Evolutionary conservation across 768 basidiomycete genomes (phyloP).

Genomic region (Phylloporus sp.): DNA sequence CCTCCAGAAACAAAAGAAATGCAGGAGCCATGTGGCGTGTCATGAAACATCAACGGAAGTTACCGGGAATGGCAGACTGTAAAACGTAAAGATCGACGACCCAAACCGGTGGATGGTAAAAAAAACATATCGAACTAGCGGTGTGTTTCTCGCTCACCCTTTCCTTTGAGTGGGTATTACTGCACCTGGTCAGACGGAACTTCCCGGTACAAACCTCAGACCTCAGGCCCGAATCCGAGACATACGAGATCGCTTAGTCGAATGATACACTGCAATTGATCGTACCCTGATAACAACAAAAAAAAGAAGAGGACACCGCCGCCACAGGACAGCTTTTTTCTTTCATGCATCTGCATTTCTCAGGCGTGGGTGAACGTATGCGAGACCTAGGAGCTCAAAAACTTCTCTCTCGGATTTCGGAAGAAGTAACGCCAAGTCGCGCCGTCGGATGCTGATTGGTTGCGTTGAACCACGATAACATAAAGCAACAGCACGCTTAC

Average conservation of each 20-base stretch:
- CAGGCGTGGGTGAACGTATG: slow-evolving; percentile 66
- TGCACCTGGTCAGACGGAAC: not conserved
- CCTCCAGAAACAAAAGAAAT: not conserved
- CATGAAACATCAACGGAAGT: not conserved
- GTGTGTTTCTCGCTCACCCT: not conserved
- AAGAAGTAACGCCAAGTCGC: slow-evolving; percentile 56
- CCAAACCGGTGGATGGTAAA: not conserved
- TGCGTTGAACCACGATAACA: not conserved
- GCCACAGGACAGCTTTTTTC: slow-evolving; percentile 9
- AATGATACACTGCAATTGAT: not conserved
- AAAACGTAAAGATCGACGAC: not conserved
- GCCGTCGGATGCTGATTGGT: slow-evolving; percentile 45
- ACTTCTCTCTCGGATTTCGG: slow-evolving; percentile 69
- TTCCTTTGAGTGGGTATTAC: not conserved
- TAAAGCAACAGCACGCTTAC: slow-evolving; percentile 36
- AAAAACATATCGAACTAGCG: not conserved
- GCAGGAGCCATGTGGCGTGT: not conserved
- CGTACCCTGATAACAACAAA: not conserved
- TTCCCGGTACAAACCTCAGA: not conserved
- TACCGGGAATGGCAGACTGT: not conserved
- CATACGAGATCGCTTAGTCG: not conserved
- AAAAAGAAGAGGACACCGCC: not conserved
- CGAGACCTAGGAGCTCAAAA: slow-evolving; percentile 65
- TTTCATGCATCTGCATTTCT: slow-evolving; percentile 55
- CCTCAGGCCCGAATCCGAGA: not conserved